These are phyloP conservation scores for Taphrina flavorubra DNA, from an alignment of 1,139 yeast genomes.

Conservation along the genomic window DNA sequence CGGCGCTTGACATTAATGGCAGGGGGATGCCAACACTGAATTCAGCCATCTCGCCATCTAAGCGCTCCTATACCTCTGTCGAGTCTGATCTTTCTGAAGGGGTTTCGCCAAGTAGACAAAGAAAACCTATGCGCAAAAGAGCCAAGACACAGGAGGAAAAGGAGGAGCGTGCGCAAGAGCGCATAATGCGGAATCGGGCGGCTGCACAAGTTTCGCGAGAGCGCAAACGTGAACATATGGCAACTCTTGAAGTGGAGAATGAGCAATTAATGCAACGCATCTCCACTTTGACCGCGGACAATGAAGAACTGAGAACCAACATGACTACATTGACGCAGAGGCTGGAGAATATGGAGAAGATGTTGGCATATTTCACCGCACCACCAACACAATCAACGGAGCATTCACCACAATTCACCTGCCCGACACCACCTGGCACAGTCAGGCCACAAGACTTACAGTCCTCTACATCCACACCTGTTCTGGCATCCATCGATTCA, in stretches of 20 bases:
- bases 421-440: constrained; percentile 24
- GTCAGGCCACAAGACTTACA: constrained; percentile 14
- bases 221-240: constrained; percentile 91
- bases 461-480: constrained; percentile 8
- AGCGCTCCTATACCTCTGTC: constrained; percentile 9
- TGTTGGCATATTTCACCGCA: constrained; percentile 20
- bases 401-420: neutral
- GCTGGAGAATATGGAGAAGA: constrained; percentile 30
- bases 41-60: neutral
- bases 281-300: constrained; percentile 20
- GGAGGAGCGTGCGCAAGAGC: constrained; percentile 91
- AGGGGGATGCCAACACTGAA: constrained; percentile 15
- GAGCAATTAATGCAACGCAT: constrained; percentile 22
- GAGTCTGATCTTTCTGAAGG: constrained; percentile 13
- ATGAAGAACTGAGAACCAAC: constrained; percentile 4
- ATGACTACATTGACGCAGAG: constrained; percentile 14
- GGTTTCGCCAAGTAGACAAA: neutral
- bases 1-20: neutral
- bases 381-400: constrained; percentile 2
- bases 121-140: constrained; percentile 88
- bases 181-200: constrained; percentile 89
- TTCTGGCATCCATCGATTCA: constrained; percentile 30
- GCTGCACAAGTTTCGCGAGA: constrained; percentile 98
- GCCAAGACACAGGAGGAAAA: constrained; percentile 97
- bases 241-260: constrained; percentile 65